These are phyloP conservation scores for Malassezia psittaci DNA, from an alignment of 1,284 basidiomycete genomes.

Conservation along the genomic window DNA sequence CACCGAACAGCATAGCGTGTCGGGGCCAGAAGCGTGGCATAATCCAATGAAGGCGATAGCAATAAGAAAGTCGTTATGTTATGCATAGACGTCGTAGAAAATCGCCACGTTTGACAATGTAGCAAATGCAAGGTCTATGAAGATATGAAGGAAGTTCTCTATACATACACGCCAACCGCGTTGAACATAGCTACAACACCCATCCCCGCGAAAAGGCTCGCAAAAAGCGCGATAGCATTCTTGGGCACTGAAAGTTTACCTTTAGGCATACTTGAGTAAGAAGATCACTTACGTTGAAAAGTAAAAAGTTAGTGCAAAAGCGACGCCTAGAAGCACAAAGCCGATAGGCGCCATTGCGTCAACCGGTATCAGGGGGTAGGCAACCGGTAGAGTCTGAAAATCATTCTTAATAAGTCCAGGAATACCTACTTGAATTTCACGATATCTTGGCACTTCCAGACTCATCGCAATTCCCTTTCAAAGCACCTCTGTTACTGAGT, in stretches of 20 bases:
- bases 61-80: no score
- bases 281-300: conserved; percentile 33
- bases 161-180: conserved; percentile 41
- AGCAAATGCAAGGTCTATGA: background rate
- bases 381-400: background rate
- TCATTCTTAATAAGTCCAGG: background rate
- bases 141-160: conserved; percentile 1
- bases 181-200: conserved; percentile 40
- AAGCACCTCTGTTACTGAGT: background rate
- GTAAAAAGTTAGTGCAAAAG: conserved; percentile 35
- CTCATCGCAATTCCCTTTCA: background rate
- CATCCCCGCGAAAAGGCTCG: conserved; percentile 32
- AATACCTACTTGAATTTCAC: no score
- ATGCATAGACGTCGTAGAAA: no score
- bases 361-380: conserved; percentile 18
- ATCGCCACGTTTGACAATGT: no score
- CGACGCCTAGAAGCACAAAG: conserved; percentile 21
- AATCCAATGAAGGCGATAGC: no score
- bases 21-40: no score
- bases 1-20: no score
- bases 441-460: no score
- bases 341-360: conserved; percentile 33
- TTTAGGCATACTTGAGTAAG: conserved; percentile 19
- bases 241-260: conserved; percentile 19
- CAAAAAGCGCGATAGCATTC: conserved; percentile 20